A percentile compares a stretch with the other conserved stretches of the same genome.
These are phyloP conservation scores for Colletotrichum lini DNA, from an alignment of 2,329 filamentous ascomycete species.

Conservation along the genomic window DNA sequence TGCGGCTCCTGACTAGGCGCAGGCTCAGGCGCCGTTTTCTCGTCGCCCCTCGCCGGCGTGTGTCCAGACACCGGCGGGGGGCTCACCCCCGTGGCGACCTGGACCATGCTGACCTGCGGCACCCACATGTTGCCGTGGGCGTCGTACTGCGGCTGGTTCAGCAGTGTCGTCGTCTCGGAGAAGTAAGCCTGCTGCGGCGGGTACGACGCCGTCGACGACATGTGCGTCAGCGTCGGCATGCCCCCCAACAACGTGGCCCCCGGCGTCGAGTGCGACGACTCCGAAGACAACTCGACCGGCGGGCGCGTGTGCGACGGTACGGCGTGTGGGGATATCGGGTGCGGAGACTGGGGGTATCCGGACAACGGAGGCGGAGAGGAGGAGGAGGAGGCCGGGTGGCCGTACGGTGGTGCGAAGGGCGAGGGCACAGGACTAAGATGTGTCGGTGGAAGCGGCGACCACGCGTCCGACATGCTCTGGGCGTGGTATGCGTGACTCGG, in stretches of 20 bases:
- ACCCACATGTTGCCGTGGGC: slow-evolving; percentile 52
- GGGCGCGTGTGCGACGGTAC: slow-evolving; percentile 43
- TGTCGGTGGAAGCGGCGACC: slow-evolving; percentile 39
- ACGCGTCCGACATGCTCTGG: slow-evolving; percentile 39
- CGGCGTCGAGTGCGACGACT: slow-evolving; percentile 14
- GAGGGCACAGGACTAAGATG: slow-evolving; percentile 25
- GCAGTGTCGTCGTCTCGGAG: slow-evolving; percentile 29
- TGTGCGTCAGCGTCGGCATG: not conserved
- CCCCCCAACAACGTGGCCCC: not conserved
- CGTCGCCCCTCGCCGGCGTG: slow-evolving; percentile 29
- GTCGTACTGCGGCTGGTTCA: slow-evolving; percentile 48
- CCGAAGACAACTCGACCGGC: slow-evolving; percentile 49
- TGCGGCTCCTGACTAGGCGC: slow-evolving; percentile 31
- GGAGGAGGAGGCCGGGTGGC: slow-evolving; percentile 12
- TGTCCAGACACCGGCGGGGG: slow-evolving; percentile 29
- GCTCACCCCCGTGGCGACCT: slow-evolving; percentile 38
- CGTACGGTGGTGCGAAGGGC: slow-evolving; percentile 34
- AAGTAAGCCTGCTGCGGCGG: slow-evolving; percentile 39
- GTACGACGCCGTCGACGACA: slow-evolving; percentile 24
- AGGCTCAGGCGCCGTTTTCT: slow-evolving; percentile 21
- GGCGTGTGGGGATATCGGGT: slow-evolving; percentile 28
- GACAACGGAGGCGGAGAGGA: slow-evolving; percentile 11
- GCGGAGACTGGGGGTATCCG: slow-evolving; percentile 42
- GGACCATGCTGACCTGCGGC: slow-evolving; percentile 53
- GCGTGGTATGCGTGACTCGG: slow-evolving; percentile 30